phyloP scores from a whole-genome alignment of 805 yeast genomes.

The Grigorovia transvaalensis region DNA sequence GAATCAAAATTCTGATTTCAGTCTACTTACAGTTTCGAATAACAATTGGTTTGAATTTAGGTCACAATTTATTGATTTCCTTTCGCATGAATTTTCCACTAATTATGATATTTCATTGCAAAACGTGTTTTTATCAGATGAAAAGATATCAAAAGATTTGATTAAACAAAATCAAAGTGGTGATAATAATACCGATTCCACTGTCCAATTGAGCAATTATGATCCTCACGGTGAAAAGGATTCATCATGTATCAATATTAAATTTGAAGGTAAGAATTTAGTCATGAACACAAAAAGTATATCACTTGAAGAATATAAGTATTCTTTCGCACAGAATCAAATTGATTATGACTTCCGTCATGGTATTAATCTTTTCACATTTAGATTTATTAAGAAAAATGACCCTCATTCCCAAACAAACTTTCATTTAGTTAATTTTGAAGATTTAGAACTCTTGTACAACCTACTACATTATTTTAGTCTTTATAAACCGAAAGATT shows the following conservation, averaged over 20 bases:
- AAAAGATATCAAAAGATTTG: conserved; percentile 5
- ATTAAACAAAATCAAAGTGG: neutral
- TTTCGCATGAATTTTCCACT: conserved; percentile 8
- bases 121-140: conserved; percentile 21
- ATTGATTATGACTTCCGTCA: neutral
- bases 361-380: conserved; percentile 15
- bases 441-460: conserved; percentile 11
- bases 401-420: conserved; percentile 5
- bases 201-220: neutral
- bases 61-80: conserved; percentile 11
- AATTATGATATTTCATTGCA: conserved; percentile 15
- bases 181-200: neutral
- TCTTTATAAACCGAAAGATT: conserved; percentile 4
- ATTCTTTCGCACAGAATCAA: neutral
- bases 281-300: neutral
- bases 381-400: conserved; percentile 8
- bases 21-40: conserved; percentile 15
- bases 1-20: conserved; percentile 14
- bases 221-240: neutral
- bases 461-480: conserved; percentile 6
- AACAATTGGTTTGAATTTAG: conserved; percentile 11
- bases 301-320: neutral
- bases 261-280: neutral
- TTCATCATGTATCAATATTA: neutral
- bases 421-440: conserved; percentile 21